Conservation (phyloP, 2,329 filamentous ascomycete species). For the Colletotrichum chrysophilum region DNA sequence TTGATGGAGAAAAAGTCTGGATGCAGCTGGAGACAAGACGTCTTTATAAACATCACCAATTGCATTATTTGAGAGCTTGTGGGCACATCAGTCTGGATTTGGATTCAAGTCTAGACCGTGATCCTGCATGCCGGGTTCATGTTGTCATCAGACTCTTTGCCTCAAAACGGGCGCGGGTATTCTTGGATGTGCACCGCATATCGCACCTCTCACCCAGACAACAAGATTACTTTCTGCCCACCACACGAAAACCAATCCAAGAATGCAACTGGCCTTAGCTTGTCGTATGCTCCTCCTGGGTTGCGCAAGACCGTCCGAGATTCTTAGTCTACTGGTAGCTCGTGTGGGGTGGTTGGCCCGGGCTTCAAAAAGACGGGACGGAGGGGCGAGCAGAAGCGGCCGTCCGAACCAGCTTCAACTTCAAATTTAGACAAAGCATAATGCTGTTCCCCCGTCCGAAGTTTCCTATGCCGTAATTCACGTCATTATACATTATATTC, state of each 20-base stretch:
- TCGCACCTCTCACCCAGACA: not conserved
- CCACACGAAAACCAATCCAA: not conserved
- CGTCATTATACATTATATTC: not conserved
- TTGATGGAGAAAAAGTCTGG: not conserved
- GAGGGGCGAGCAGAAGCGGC: not conserved
- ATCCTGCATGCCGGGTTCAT: not conserved
- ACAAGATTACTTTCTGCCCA: not conserved
- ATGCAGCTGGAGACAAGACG: not conserved
- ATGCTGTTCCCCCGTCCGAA: not conserved
- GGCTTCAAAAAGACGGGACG: not conserved
- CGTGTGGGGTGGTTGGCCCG: not conserved
- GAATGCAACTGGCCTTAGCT: not conserved
- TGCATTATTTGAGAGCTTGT: not conserved
- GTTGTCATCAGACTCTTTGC: not conserved
- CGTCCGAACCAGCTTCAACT: not conserved
- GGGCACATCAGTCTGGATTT: not conserved
- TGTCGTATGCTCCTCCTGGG: not conserved
- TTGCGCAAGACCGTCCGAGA: not conserved
- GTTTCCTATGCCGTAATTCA: not conserved
- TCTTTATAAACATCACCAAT: not conserved
- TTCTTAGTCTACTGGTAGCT: not conserved
- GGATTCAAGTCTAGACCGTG: not conserved
- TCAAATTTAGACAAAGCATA: not conserved
- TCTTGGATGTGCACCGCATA: not conserved
- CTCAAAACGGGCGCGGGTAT: not conserved